phyloP scores from a whole-genome alignment of 306 rosid species.

The Carpinus viminea region DNA sequence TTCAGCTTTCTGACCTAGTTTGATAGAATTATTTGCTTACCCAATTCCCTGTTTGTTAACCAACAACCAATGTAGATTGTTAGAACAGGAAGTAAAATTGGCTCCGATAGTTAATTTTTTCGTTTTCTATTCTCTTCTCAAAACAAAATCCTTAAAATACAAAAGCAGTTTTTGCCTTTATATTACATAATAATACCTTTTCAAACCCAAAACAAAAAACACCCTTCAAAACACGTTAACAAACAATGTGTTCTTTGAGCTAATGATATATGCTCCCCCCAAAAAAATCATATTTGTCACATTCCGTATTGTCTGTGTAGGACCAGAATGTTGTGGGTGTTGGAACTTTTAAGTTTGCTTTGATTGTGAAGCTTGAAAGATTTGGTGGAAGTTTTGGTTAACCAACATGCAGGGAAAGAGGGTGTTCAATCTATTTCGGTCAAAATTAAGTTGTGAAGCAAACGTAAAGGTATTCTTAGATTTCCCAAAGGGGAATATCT shows the following conservation, averaged over 20 bases:
- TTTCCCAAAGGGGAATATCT: too few species aligned
- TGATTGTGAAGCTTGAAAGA: not conserved
- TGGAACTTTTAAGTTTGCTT: not conserved
- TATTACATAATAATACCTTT: too few species aligned
- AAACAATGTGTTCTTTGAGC: too few species aligned
- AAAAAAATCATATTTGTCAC: not conserved
- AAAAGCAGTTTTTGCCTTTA: too few species aligned
- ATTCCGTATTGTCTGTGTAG: not conserved
- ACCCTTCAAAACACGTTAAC: too few species aligned
- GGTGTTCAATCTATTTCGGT: not conserved
- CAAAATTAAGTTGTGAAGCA: constrained; percentile 6
- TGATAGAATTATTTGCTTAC: not conserved
- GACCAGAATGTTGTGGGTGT: not conserved
- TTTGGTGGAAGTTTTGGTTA: not conserved
- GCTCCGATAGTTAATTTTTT: too few species aligned
- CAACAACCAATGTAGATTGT: not conserved
- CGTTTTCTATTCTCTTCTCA: too few species aligned
- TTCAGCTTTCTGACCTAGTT: not conserved
- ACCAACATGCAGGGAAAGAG: not conserved
- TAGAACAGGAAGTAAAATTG: not conserved
- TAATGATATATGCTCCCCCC: too few species aligned
- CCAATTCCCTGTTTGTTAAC: not conserved
- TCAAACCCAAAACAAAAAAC: too few species aligned
- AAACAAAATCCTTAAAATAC: too few species aligned
- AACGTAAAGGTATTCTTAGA: not conserved